Evolutionary conservation across 2,329 filamentous ascomycete species (phyloP).

Genomic region (Lecanicillium sp.): DNA sequence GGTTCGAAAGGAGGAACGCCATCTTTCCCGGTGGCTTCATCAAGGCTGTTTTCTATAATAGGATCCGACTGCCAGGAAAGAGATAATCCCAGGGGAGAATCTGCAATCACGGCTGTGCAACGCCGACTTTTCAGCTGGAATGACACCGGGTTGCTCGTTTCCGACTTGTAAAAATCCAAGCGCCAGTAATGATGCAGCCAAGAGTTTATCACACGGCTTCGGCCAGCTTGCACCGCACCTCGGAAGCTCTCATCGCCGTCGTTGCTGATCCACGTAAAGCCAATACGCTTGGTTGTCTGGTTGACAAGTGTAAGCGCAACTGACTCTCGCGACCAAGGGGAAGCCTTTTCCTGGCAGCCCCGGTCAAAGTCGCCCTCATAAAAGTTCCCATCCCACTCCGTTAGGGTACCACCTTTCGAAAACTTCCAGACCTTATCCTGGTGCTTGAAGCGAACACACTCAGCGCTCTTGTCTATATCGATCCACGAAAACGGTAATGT

Average conservation of each 20-base stretch:
- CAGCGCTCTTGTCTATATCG: conserved; percentile 9
- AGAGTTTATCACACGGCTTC: conserved; percentile 1
- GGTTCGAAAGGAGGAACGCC: background rate
- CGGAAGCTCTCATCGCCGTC: conserved; percentile 12
- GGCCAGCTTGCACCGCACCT: background rate
- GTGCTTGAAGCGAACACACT: conserved; percentile 13
- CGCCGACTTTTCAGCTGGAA: conserved; percentile 5
- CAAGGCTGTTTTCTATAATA: background rate
- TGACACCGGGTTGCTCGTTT: background rate
- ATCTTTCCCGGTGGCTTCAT: background rate
- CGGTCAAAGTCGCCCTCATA: conserved; percentile 3
- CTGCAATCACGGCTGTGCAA: conserved; percentile 3
- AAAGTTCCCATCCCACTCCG: conserved; percentile 13
- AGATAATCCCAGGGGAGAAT: conserved; percentile 4
- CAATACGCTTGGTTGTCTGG: conserved; percentile 12
- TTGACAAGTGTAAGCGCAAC: conserved; percentile 18
- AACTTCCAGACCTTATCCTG: conserved; percentile 14
- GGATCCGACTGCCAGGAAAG: conserved; percentile 4
- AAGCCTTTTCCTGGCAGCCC: conserved; percentile 14
- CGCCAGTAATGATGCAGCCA: conserved; percentile 11
- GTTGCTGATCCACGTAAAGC: conserved; percentile 18
- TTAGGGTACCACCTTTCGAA: conserved; percentile 9
- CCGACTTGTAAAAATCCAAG: conserved; percentile 3
- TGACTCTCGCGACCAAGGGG: conserved; percentile 7
- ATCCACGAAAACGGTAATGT: conserved; percentile 17